A percentile compares a stretch with the other conserved stretches of the same genome.
These are phyloP conservation scores for Russula dissimulans DNA, from an alignment of 768 basidiomycete species.

Conservation along the genomic window DNA sequence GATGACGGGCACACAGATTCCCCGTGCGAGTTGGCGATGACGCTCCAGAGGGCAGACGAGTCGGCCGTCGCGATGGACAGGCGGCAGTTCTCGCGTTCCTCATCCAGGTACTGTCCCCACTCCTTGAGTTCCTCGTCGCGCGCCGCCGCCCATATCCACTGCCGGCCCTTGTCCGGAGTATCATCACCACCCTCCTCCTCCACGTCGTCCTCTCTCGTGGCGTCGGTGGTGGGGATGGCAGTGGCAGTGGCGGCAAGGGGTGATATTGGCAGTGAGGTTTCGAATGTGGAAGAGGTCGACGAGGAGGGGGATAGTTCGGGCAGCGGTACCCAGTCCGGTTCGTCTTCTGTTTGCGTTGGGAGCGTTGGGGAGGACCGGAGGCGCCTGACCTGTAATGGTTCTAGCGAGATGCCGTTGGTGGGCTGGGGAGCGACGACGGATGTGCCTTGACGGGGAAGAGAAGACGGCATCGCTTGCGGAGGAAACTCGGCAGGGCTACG, in stretches of 20 bases:
- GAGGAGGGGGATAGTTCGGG: neutral
- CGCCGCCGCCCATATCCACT: slow-evolving; percentile 2
- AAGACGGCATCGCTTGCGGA: neutral
- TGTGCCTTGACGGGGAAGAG: neutral
- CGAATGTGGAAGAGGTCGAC: neutral
- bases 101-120: slow-evolving; percentile 6
- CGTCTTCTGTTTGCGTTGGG: neutral
- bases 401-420: neutral
- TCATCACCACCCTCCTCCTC: no score
- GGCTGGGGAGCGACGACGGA: neutral
- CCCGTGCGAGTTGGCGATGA: neutral
- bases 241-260: no score
- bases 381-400: neutral
- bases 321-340: neutral
- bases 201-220: no score
- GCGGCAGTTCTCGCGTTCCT: neutral
- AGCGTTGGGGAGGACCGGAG: neutral
- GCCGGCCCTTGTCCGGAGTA: neutral
- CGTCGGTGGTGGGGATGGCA: neutral
- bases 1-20: neutral
- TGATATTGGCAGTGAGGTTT: neutral
- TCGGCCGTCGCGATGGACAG: neutral
- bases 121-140: slow-evolving; percentile 8
- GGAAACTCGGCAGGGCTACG: neutral
- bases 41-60: neutral